Base-by-base conservation (phyloP, 2,329 filamentous ascomycete genomes). In the Alternaria panax region DNA sequence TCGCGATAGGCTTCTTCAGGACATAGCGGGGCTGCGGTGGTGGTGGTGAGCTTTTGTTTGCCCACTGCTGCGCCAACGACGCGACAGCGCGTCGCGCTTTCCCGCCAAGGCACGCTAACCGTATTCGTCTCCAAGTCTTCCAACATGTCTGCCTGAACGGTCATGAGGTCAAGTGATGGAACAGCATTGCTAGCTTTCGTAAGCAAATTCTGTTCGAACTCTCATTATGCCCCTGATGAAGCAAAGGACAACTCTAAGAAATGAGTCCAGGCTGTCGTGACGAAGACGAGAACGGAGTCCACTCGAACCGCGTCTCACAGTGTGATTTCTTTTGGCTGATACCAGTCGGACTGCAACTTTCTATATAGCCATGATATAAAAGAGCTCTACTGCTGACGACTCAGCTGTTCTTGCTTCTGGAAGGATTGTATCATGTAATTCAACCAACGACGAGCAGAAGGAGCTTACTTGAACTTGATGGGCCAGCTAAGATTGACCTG, bases 41-140 rank as follows among this genome's bases (percentile, higher is more conserved):
- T 64, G 54, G 43, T 53, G 36, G 50, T 57, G 45, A 41, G 38
- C 40, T 60, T 36, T 52, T 48, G 57, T 54, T 48, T 55, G 55
- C 60, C 38, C 55, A 55, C 54, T 57, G 51, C 41, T 62, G 54
- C 62, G 51, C 63, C 60, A 50, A 63, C 64, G 61, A 71, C 68
- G 67, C 68, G 68, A 46, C 55, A n/a, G 43, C 67, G 66, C 65
- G 66, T 67, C 66, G 68, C 68, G 68, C 57, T 64, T 60, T 60
- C 53, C 46, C 57, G 66, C 64, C 64, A 67, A 66, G 64, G 47
- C 7, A 55, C 14, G 14, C 41, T 50, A 45, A 9, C 11, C 27
- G 5, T 14, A 34, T 34, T 36, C 6, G 28, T 27, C 24, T 42
- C 25, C 5, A 12, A 16, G 12, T 20, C 28, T n/a, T 36, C 45